These are phyloP conservation scores for Clonostachys sp. DNA, from an alignment of 2,329 filamentous ascomycete genomes.

Conservation along the genomic window DNA sequence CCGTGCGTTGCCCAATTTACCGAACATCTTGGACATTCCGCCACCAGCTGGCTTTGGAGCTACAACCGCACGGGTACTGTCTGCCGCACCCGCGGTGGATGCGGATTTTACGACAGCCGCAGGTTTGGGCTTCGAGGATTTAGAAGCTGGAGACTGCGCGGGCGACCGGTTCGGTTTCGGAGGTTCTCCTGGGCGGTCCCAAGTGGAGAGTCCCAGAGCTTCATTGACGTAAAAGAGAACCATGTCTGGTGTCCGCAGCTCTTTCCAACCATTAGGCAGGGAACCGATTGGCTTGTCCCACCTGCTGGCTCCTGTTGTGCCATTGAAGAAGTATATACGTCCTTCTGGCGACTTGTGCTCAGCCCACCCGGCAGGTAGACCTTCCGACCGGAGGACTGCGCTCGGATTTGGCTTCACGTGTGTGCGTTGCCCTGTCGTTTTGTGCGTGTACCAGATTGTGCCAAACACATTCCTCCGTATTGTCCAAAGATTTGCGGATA, in stretches of 20 bases:
- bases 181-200: slow-evolving; percentile 18
- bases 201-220: slow-evolving; percentile 12
- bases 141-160: neutral
- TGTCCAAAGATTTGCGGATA: slow-evolving; percentile 9
- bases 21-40: slow-evolving; percentile 11
- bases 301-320: slow-evolving; percentile 8
- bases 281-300: slow-evolving; percentile 14
- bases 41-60: neutral
- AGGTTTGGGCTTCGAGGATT: neutral
- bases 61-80: neutral
- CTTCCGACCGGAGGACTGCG: slow-evolving; percentile 3
- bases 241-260: slow-evolving; percentile 15
- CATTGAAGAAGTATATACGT: slow-evolving; percentile 13
- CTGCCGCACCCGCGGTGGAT: neutral
- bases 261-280: slow-evolving; percentile 15
- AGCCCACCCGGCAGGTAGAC: slow-evolving; percentile 14
- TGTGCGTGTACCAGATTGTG: slow-evolving; percentile 17
- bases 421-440: slow-evolving; percentile 12
- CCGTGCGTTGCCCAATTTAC: slow-evolving; percentile 16
- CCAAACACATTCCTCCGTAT: slow-evolving; percentile 16
- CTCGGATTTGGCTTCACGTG: slow-evolving; percentile 12
- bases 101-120: neutral
- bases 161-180: slow-evolving; percentile 3
- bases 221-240: slow-evolving; percentile 17
- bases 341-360: slow-evolving; percentile 15